Conservation (phyloP, 306 rosid genomes). For the Bauhinia variegata region DNA sequence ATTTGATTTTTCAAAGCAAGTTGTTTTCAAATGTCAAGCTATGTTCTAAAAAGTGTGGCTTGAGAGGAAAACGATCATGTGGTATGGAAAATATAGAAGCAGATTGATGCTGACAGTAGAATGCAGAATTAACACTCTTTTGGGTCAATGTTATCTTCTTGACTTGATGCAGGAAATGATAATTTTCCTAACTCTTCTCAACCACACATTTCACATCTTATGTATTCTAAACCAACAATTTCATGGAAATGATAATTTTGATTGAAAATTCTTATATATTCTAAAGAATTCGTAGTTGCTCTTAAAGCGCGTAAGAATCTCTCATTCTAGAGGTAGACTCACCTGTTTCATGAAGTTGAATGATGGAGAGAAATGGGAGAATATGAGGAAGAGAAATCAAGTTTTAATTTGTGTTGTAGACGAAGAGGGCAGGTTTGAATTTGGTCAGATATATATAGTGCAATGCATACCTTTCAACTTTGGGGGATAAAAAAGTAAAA, state of each 20-base stretch:
- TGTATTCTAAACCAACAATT: too few species aligned
- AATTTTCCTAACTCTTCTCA: background rate
- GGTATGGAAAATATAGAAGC: background rate
- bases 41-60: background rate
- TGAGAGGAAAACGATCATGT: background rate
- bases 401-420: background rate
- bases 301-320: too few species aligned
- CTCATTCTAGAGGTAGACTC: background rate
- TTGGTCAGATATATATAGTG: background rate
- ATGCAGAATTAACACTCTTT: too few species aligned
- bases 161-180: background rate
- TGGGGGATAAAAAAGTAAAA: too few species aligned
- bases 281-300: too few species aligned
- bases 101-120: too few species aligned
- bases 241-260: too few species aligned
- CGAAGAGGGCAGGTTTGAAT: background rate
- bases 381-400: background rate
- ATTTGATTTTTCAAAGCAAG: slow-evolving; percentile 15
- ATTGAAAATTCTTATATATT: too few species aligned
- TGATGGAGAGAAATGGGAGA: background rate
- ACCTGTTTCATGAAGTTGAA: background rate
- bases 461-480: background rate
- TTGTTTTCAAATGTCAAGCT: background rate
- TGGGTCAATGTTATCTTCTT: too few species aligned
- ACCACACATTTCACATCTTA: background rate